These are phyloP conservation scores for Hypoxylon sp. DNA, from an alignment of 2,329 filamentous ascomycete species.

Conservation along the genomic window DNA sequence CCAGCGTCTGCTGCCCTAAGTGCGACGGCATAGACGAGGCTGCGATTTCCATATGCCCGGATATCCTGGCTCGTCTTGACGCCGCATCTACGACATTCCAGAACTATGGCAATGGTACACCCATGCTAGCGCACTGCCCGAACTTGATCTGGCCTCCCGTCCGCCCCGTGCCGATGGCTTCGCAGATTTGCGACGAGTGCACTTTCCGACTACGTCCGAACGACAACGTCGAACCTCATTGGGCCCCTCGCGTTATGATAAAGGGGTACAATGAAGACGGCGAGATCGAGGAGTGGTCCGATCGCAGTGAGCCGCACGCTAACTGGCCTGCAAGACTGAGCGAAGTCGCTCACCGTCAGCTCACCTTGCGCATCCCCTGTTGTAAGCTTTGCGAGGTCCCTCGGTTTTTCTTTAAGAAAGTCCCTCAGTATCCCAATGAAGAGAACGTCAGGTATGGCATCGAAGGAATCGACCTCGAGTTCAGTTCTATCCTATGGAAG, in stretches of 20 bases:
- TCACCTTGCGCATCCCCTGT: slow-evolving; percentile 45
- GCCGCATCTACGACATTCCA: neutral
- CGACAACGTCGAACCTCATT: neutral
- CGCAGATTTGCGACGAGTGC: slow-evolving; percentile 41
- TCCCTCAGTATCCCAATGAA: neutral
- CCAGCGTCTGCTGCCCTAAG: neutral
- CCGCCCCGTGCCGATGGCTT: neutral
- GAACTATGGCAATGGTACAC: neutral
- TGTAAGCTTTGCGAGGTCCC: slow-evolving; percentile 45
- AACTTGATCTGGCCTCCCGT: slow-evolving; percentile 40
- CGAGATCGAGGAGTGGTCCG: neutral
- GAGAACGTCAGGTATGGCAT: slow-evolving; percentile 22
- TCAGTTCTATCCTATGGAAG: slow-evolving; percentile 42
- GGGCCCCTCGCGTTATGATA: neutral
- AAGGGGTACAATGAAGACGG: neutral
- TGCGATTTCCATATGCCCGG: neutral
- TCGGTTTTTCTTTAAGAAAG: slow-evolving; percentile 13
- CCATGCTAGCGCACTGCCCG: neutral
- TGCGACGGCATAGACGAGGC: neutral
- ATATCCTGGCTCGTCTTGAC: neutral
- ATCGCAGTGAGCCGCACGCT: neutral
- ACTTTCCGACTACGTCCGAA: neutral
- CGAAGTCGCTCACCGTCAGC: slow-evolving; percentile 26
- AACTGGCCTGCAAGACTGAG: slow-evolving; percentile 12
- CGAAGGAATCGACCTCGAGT: slow-evolving; percentile 43